Base-by-base conservation (phyloP, 2,329 filamentous ascomycete species). In the Claviceps humidiphila region DNA sequence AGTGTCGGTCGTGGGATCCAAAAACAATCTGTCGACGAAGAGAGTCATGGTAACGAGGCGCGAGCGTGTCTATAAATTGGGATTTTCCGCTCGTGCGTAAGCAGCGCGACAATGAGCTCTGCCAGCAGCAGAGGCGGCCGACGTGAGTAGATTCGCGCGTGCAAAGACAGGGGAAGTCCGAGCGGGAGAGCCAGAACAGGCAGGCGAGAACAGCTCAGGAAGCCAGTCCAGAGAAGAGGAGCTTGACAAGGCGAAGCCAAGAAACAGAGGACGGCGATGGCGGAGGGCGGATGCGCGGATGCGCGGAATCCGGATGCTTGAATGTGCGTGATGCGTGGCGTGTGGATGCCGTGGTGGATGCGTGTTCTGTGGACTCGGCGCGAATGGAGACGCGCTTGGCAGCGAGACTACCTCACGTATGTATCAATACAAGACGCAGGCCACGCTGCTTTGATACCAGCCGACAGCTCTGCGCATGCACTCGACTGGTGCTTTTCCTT, bases 1-100 rank as follows among this genome's bases (percentile, higher is more conserved):
- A 45, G 66, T 66, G 54, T 74, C 72, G 51, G 65, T 64, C 51
- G 65, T 60, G 43, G 56, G 50, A 38, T 53, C 57, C 38, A 57
- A 60, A 54, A 66, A 62, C 61, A 60, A 63, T 60, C 59, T 62
- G 51, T 70, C 67, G 43, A 59, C 57, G 50, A 67, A 63, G 57
- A 67, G 57, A 53, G 64, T 60, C 64, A 68, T 67, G 56, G 55
- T 48, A 14, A 34, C 7, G 26, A 40, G 22, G 24, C 47, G 52
- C 39, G 44, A 22, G 38, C 20, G 13, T 26, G 34, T 14, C 46
- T 34, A 50, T 34, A 45, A 37, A 24, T 40, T 2, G 34, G 24
- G 22, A 40, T 13, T 16, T 26, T 20, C 30, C 34, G 34, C 50
- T 45, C 45, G 51, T 43, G 51, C 42, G 24, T 47, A 39, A 38